Conservation (phyloP, 2,329 filamentous ascomycete genomes). For the Nothophoma quercina region DNA sequence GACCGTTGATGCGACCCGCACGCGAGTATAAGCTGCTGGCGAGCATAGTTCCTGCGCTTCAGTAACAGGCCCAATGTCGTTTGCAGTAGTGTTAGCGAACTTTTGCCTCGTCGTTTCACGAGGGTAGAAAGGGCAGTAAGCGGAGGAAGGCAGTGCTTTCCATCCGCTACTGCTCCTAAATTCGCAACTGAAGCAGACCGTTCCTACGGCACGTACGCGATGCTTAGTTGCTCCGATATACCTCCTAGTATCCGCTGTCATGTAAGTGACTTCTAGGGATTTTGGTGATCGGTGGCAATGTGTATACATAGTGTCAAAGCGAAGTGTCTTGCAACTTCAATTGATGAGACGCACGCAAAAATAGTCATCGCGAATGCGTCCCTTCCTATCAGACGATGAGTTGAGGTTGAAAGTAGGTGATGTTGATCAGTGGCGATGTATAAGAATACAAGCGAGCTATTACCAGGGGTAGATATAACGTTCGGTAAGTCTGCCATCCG, state of each 20-base stretch:
- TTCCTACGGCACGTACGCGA: neutral
- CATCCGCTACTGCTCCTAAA: neutral
- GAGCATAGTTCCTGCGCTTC: too few relatives aligned
- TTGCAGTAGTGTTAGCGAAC: too few relatives aligned
- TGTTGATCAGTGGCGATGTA: conserved; percentile 1
- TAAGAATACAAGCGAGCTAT: neutral
- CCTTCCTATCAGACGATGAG: neutral
- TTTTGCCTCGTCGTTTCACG: too few relatives aligned
- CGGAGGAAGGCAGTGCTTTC: neutral
- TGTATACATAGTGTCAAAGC: too few relatives aligned
- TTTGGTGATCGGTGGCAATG: neutral
- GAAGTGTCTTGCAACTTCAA: too few relatives aligned
- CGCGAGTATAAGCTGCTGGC: too few relatives aligned
- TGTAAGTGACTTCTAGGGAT: too few relatives aligned
- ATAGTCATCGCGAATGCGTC: too few relatives aligned
- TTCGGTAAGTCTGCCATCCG: neutral
- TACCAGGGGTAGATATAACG: neutral
- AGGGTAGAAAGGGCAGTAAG: too few relatives aligned
- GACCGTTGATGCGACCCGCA: too few relatives aligned
- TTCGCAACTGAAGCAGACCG: neutral
- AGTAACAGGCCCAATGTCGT: too few relatives aligned
- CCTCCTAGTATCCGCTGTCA: neutral
- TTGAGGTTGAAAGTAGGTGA: neutral
- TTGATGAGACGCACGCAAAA: too few relatives aligned
- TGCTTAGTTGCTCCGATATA: neutral